These are phyloP conservation scores for Rugonectria rugulosa DNA, from an alignment of 2,329 filamentous ascomycete species.

Conservation along the genomic window DNA sequence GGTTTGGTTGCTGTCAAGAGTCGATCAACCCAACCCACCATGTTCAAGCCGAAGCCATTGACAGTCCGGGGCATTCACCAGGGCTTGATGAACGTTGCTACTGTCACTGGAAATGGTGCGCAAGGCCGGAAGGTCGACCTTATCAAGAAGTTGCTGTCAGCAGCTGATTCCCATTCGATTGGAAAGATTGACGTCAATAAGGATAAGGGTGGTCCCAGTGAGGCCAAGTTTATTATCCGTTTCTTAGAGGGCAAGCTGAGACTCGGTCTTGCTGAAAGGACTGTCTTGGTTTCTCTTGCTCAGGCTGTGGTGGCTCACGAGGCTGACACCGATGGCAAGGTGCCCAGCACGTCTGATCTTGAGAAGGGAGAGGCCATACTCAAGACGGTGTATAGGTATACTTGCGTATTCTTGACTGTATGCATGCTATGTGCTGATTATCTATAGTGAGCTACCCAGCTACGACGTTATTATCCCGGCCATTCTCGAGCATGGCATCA, in stretches of 20 bases:
- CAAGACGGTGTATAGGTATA: conserved; percentile 87
- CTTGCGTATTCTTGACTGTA: not conserved
- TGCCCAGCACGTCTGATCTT: conserved; percentile 77
- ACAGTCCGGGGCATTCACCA: conserved; percentile 88
- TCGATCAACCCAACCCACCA: conserved; percentile 91
- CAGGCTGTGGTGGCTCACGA: conserved; percentile 91
- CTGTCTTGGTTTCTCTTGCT: conserved; percentile 86
- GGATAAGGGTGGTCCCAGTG: conserved; percentile 91
- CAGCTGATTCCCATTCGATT: conserved; percentile 77
- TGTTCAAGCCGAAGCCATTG: conserved; percentile 96
- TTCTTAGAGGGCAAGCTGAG: conserved; percentile 95
- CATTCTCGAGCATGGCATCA: conserved; percentile 85
- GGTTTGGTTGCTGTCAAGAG: conserved; percentile 96
- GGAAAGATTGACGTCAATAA: conserved; percentile 89
- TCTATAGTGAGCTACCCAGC: conserved; percentile 83
- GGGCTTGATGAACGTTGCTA: conserved; percentile 87
- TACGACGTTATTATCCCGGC: conserved; percentile 95
- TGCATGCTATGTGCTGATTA: conserved; percentile 41
- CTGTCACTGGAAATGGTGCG: conserved; percentile 82
- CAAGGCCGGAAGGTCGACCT: conserved; percentile 90
- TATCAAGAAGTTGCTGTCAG: conserved; percentile 96
- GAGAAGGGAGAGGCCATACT: conserved; percentile 84
- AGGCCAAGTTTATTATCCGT: conserved; percentile 92
- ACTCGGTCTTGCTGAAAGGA: conserved; percentile 90
- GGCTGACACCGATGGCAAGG: conserved; percentile 71